Evolutionary conservation across 1,284 basidiomycete species (phyloP).

Genomic region (Ustilago curta): DNA sequence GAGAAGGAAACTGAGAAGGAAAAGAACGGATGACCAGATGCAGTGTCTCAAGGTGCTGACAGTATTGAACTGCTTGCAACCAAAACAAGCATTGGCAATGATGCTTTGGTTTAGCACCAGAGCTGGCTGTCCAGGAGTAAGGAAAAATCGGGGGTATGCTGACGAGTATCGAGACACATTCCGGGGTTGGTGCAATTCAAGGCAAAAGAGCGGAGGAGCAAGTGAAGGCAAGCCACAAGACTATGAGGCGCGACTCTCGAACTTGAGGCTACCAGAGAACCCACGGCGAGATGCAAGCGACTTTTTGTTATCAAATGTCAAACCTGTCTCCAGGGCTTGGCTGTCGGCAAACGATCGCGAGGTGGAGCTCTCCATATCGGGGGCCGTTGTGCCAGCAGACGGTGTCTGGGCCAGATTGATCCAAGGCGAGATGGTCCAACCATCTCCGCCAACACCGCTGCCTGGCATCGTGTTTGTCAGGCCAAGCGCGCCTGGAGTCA

Average conservation of each 20-base stretch:
- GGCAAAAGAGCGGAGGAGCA: background rate
- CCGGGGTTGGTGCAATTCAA: constrained; percentile 3
- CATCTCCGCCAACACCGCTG: constrained; percentile 24
- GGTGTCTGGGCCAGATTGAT: constrained; percentile 36
- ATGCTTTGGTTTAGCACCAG: too few relatives aligned
- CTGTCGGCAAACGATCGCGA: constrained; percentile 12
- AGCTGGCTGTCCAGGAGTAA: too few relatives aligned
- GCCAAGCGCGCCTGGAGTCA: constrained; percentile 40
- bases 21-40: background rate
- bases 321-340: constrained; percentile 14
- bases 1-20: background rate
- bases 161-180: constrained; percentile 28
- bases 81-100: background rate
- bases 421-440: constrained; percentile 57
- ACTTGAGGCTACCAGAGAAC: constrained; percentile 40
- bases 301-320: constrained; percentile 20
- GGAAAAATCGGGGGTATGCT: background rate
- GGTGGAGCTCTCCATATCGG: constrained; percentile 9
- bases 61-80: constrained; percentile 1
- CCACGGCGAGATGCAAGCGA: constrained; percentile 48
- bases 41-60: background rate
- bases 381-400: constrained; percentile 11
- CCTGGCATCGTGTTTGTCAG: constrained; percentile 21
- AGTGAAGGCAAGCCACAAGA: too few relatives aligned
- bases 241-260: constrained; percentile 23